Evolutionary conservation across 305 asterid genomes (phyloP).

Genomic region (Rubia peregrina): DNA sequence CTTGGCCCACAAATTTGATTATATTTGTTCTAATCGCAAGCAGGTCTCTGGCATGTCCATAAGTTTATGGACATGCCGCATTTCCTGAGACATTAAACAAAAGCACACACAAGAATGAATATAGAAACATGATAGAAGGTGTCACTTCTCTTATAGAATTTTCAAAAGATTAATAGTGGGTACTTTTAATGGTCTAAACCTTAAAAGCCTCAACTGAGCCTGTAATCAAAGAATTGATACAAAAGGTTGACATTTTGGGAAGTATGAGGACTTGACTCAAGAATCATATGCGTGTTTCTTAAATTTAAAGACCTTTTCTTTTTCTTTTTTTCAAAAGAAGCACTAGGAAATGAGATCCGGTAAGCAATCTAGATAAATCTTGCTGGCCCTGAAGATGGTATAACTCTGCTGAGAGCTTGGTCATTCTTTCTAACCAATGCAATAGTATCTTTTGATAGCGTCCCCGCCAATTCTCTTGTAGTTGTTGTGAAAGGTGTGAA

Average conservation of each 20-base stretch:
- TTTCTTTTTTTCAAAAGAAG: slow-evolving; percentile 45
- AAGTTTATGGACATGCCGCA: no score
- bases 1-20: no score
- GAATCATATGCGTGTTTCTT: slow-evolving; percentile 60
- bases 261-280: slow-evolving; percentile 67
- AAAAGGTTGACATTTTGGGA: slow-evolving; percentile 47
- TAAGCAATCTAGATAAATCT: slow-evolving; percentile 40
- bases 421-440: no score
- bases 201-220: slow-evolving; percentile 39
- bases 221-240: slow-evolving; percentile 56
- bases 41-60: no score
- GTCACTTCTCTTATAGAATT: neutral
- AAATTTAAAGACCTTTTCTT: slow-evolving; percentile 38
- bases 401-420: neutral
- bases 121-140: neutral
- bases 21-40: no score
- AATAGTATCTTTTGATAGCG: no score
- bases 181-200: neutral
- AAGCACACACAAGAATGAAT: no score
- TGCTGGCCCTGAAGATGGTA: slow-evolving; percentile 35
- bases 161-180: neutral
- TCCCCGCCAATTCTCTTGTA: no score
- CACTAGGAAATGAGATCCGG: slow-evolving; percentile 60
- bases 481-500: no score
- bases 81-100: no score